Percentiles rank a stretch among this genome's conserved stretches.
Evolutionary conservation across 2,329 filamentous ascomycete genomes (phyloP).

Genomic region (Diaporthe sp.): DNA sequence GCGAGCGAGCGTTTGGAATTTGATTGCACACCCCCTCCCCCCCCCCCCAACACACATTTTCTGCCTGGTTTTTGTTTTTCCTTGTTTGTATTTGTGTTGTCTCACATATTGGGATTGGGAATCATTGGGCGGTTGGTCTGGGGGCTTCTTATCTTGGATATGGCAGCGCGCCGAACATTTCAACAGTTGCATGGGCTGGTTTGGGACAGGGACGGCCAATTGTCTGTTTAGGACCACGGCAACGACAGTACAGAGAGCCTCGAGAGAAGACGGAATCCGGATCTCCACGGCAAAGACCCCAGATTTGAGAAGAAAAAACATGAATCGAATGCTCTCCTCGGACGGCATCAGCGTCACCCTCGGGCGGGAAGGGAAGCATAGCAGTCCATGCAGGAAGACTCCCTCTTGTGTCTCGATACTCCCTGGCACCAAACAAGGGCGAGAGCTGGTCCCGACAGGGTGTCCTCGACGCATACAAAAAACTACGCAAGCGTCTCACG

Average conservation of each 20-base stretch:
- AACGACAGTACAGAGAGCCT: slow-evolving; percentile 43
- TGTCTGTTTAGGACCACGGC: slow-evolving; percentile 39
- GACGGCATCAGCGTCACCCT: slow-evolving; percentile 6
- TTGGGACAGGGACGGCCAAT: slow-evolving; percentile 38
- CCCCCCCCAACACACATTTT: neutral
- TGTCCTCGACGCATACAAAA: slow-evolving; percentile 25
- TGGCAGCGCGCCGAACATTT: slow-evolving; percentile 41
- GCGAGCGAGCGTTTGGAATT: slow-evolving; percentile 56
- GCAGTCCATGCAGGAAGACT: slow-evolving; percentile 6
- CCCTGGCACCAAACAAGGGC: slow-evolving; percentile 19
- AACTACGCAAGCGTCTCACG: slow-evolving; percentile 40
- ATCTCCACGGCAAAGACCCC: slow-evolving; percentile 35
- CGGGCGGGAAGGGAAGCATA: slow-evolving; percentile 5
- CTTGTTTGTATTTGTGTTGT: slow-evolving; percentile 45
- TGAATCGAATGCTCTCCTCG: slow-evolving; percentile 23
- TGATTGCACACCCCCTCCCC: slow-evolving; percentile 17
- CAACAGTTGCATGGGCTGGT: slow-evolving; percentile 41
- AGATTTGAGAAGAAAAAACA: slow-evolving; percentile 26
- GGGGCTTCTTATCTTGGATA: slow-evolving; percentile 43
- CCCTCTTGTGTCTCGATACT: neutral
- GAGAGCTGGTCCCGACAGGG: slow-evolving; percentile 9
- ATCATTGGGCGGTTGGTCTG: slow-evolving; percentile 34
- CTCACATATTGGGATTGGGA: slow-evolving; percentile 40
- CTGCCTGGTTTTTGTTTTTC: slow-evolving; percentile 43
- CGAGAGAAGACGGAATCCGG: slow-evolving; percentile 36